Percentiles rank a stretch among this genome's conserved stretches.
Evolutionary conservation across 306 rosid genomes (phyloP).

Genomic region (Crataegus laevigata): DNA sequence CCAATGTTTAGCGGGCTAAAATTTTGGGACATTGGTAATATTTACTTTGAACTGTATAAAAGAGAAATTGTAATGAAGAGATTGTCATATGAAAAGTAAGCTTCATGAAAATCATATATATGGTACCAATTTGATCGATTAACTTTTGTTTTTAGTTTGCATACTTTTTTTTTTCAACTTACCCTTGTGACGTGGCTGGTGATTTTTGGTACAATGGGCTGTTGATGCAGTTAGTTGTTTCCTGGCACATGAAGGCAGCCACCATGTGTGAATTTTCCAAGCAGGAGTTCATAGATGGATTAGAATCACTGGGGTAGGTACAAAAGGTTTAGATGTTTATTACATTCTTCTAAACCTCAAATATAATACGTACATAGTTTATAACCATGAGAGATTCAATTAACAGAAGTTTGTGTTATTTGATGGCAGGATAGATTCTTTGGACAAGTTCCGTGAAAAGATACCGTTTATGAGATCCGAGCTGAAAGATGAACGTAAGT

Average conservation of each 20-base stretch:
- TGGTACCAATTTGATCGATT: not conserved
- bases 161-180: not conserved
- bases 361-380: not conserved
- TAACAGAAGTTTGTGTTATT: slow-evolving; percentile 7
- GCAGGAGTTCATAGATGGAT: slow-evolving; percentile 84
- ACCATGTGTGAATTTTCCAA: slow-evolving; percentile 99
- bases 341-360: not conserved
- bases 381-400: not conserved
- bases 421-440: slow-evolving; percentile 84
- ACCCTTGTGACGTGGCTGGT: slow-evolving; percentile 1
- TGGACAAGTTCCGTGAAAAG: slow-evolving; percentile 88
- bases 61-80: not conserved
- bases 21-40: not conserved
- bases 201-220: slow-evolving; percentile 13
- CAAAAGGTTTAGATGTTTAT: not conserved
- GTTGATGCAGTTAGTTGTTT: slow-evolving; percentile 81
- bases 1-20: not conserved
- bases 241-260: slow-evolving; percentile 99
- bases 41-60: not conserved
- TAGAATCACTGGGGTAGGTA: slow-evolving; percentile 80
- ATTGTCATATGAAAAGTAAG: not conserved
- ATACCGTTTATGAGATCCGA: slow-evolving; percentile 84
- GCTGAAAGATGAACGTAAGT: slow-evolving; percentile 92
- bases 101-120: not conserved
- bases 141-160: not conserved